Evolutionary conservation across 345 rosid species (phyloP), one percentile per base, ranked within the genome.

Genomic region (Euphorbia pulcherrima): DNA sequence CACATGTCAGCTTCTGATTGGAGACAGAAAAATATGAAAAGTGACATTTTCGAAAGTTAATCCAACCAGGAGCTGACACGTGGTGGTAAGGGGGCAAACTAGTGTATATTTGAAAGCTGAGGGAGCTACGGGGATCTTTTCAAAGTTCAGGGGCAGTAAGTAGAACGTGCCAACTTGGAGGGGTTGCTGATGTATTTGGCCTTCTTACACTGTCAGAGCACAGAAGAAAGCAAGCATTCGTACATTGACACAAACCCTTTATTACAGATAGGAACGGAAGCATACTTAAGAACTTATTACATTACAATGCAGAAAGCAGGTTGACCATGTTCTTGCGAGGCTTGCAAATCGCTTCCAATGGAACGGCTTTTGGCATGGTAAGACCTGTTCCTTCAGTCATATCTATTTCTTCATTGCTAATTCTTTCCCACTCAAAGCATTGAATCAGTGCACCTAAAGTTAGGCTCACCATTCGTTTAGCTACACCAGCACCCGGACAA

Each of bases 401-500:
- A 23, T 52, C 57, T 23, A 52, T 52, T 8, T 52, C 57, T 52
- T 59, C 63, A 30, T 59, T 5, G 14, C 44, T 8, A 59, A 59
- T 21, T 21, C 63, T 59, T 33, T 59, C 63, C 63, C 63, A 59
- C 40, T 59, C 63, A 18, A 59, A 59, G 11, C 24, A 59, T 20
- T 59, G 63, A 59, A 59, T 59, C 63, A 59, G 16, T 39, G 44
- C 11, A 59, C 63, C 63, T 59, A 59, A 59, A 0, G 63, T 59
- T 17, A 59, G 14, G 41, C 44, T 11, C n/a, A 59, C 40, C 24
- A 59, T 21, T 33, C 44, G 63, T 26, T 59, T 59, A 1, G 63
- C 63, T 16, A 59, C 5, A 33, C 63, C 63, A 59, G 63, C 63
- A 39, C 63, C 63, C 7, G 63, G 63, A 59, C 63, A 59, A 59